Evolutionary conservation across 208 protist genomes (phyloP), one percentile per base, ranked within the genome.

Genomic region (Naegleria fowleri): DNA sequence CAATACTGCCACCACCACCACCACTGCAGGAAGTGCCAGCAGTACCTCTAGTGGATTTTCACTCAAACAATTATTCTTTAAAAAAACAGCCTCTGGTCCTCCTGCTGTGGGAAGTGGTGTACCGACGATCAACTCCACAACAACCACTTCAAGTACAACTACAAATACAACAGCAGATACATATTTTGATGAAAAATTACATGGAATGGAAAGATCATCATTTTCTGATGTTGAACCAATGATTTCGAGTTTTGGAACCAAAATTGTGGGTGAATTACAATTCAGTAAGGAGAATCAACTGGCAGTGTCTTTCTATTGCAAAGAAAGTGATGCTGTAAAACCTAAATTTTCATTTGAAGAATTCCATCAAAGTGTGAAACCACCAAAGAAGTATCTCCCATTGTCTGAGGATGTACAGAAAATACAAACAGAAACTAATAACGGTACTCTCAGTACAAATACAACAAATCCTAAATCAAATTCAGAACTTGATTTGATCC

Each of bases 51-150:
- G n/a, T 79, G 29, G 29, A 79, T 79, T 79, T 79, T 79, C 67
- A 36, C n/a, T 79, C 19, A 79, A 79, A 79, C 67, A 79, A 36
- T 79, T 79, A 79, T 79, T 79, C 29, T 79, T 79, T 79, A 79
- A 79, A 79, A 79, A 79, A 25, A 79, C 19, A 36, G n/a, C 25
- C n/a, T 13, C 19, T 79, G 25, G 58, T 29, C 13, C 25, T 75
- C 58, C 43, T 9, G 43, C 43, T 48, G 43, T 48, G 1, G 43
- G 43, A 48, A 48, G 43, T 48, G 43, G 43, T 29, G 25, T 29
- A 75, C 25, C 13, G 16, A n/a, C 3, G 0, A n/a, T 75, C 58
- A 79, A 79, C 25, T 36, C 19, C 16, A 5, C 16, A 79, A 79
- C 16, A 36, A 79, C 19, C 36, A 7, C 19, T 36, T 36, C 29